A percentile compares a stretch with the other conserved stretches of the same genome.
phyloP scores from a whole-genome alignment of 768 basidiomycete species.

The Austroboletus eburneus region DNA sequence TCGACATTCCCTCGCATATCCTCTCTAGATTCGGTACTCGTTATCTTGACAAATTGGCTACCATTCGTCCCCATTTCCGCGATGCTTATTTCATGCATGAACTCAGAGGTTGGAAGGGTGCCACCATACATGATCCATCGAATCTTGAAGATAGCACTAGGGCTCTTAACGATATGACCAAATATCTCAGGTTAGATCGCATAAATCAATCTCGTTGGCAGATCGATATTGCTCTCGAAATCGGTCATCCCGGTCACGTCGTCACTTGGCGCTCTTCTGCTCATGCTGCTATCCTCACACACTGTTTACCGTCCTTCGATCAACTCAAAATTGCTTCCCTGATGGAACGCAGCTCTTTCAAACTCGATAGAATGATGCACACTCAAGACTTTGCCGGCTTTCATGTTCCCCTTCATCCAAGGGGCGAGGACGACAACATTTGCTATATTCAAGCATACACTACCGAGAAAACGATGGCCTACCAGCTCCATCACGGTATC shows the following conservation, averaged over 20 bases:
- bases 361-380: not conserved
- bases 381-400: not conserved
- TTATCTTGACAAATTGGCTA: not conserved
- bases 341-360: too few species aligned
- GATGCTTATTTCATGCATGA: not conserved
- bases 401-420: not conserved
- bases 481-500: not conserved
- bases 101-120: not conserved
- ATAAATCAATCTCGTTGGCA: not conserved
- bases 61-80: not conserved
- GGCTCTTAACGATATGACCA: not conserved
- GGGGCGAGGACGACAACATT: not conserved
- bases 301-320: not conserved
- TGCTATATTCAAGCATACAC: not conserved
- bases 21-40: not conserved
- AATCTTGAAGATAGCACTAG: not conserved
- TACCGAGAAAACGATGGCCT: not conserved
- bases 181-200: not conserved
- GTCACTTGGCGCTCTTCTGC: not conserved
- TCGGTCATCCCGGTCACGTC: not conserved
- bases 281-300: not conserved
- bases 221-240: not conserved
- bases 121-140: not conserved
- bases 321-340: not conserved
- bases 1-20: not conserved